Base-by-base conservation (phyloP, 2,329 filamentous ascomycete genomes). In the Fusarium albidum region DNA sequence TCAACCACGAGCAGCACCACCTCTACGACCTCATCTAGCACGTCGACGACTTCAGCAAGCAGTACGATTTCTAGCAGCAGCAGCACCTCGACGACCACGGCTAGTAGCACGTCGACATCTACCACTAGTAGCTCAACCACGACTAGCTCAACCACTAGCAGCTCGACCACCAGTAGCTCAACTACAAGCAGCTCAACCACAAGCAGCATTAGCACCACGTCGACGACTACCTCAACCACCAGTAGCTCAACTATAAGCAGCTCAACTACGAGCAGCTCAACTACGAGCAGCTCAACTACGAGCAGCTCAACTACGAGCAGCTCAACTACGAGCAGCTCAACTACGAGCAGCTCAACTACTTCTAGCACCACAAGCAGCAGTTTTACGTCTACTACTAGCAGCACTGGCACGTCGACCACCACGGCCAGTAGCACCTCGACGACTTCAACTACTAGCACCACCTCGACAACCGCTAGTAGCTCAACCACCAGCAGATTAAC, bases 31-130 rank as follows among this genome's bases (percentile, higher is more conserved):
- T 33, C 31, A 6, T 13, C 11, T 33, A n/a, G 31, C 11, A 12
- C 31, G 11, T n/a, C 13, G 15, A 11, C 31, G 8, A 33, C 8
- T 33, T 33, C 31, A 33, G 7, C 21, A 21, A 21, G 21, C n/a
- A 0, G 11, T 0, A 49, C 27, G 0, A 12, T 3, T 2, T 33
- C 32, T 3, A 17, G 8, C 3, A 40, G 6, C 10, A 13, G 12
- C 3, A 48, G 21, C 15, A 25, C 26, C 9, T 27, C 42, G 12
- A 21, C 14, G 1, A 11, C 9, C 3, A 17, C n/a, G n/a, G n/a
- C n/a, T n/a, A n/a, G n/a, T n/a, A n/a, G n/a, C n/a, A n/a, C n/a
- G n/a, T n/a, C n/a, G n/a, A n/a, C n/a, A n/a, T n/a, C n/a, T n/a
- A n/a, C n/a, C n/a, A n/a, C n/a, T n/a, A n/a, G n/a, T n/a, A n/a